Evolutionary conservation across 352 stramenopile genomes (phyloP).

Genomic region (Pilasporangium apinafurcum): DNA sequence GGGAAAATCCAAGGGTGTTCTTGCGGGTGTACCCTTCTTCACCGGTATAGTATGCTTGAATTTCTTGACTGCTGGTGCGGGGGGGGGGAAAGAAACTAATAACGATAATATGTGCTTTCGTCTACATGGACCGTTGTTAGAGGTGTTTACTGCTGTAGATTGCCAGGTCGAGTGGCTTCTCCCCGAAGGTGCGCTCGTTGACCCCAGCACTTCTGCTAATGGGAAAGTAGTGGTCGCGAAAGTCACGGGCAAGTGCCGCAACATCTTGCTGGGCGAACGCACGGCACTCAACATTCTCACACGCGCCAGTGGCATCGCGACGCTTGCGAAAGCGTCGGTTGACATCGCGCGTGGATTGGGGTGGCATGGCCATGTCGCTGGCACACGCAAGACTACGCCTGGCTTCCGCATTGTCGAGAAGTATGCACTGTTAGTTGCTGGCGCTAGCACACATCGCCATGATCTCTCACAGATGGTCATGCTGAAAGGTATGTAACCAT

Average conservation of each 20-base stretch:
- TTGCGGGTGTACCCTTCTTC: conserved; percentile 96
- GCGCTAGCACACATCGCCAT: conserved; percentile 91
- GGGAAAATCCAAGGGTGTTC: conserved; percentile 92
- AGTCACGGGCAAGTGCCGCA: conserved; percentile 91
- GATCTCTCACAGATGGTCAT: conserved; percentile 99
- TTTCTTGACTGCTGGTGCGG: too few relatives aligned
- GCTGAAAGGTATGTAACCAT: conserved; percentile 92
- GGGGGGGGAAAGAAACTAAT: too few relatives aligned
- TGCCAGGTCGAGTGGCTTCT: conserved; percentile 92
- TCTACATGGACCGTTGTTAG: conserved; percentile 4
- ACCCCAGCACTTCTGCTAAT: conserved; percentile 22
- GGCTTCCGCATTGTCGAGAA: conserved; percentile 99
- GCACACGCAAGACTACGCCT: conserved; percentile 98
- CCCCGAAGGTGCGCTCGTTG: conserved; percentile 56
- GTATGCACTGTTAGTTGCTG: conserved; percentile 96
- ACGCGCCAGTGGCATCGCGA: conserved; percentile 94
- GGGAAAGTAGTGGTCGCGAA: conserved; percentile 91
- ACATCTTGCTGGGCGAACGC: conserved; percentile 94
- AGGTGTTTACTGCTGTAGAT: conserved; percentile 89
- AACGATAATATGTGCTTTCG: too few relatives aligned
- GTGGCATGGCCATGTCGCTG: conserved; percentile 93
- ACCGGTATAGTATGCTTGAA: conserved; percentile 27
- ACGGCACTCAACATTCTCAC: conserved; percentile 97
- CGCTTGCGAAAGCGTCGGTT: conserved; percentile 63
- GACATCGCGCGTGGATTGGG: conserved; percentile 54